Conservation (phyloP, 495 filamentous ascomycete genomes). For the Penicillium coffeae region DNA sequence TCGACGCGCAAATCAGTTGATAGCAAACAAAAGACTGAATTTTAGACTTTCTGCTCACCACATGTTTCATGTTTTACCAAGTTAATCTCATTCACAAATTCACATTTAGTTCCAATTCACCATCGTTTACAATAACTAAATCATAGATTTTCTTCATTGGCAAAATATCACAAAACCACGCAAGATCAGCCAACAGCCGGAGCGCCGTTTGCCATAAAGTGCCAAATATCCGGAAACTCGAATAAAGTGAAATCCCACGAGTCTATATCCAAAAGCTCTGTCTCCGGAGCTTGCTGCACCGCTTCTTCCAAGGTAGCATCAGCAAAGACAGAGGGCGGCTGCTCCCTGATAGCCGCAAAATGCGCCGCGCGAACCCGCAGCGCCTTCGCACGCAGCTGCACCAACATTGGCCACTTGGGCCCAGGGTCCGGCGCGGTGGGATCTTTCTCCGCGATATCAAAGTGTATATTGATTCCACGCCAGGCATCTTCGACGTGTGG, state of each 20-base stretch:
- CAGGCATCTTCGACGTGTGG: constrained; percentile 2
- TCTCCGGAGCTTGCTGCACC: background rate
- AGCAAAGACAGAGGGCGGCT: background rate
- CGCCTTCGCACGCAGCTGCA: constrained; percentile 25
- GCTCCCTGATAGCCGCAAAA: background rate
- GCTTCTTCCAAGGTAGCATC: background rate
- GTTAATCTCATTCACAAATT: too few relatives aligned
- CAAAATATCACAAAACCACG: too few relatives aligned
- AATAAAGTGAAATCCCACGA: constrained; percentile 17
- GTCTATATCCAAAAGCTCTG: constrained; percentile 12
- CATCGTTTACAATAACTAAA: too few relatives aligned
- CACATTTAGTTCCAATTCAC: too few relatives aligned
- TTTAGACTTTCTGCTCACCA: too few relatives aligned
- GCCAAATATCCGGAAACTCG: constrained; percentile 13
- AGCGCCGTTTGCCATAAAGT: too few relatives aligned
- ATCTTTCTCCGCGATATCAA: constrained; percentile 1
- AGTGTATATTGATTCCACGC: background rate
- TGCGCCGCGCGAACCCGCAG: constrained; percentile 14
- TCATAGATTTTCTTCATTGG: too few relatives aligned
- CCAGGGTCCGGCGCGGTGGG: constrained; percentile 13
- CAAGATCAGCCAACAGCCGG: too few relatives aligned
- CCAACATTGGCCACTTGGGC: constrained; percentile 22
- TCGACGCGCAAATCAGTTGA: too few relatives aligned
- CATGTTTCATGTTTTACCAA: too few relatives aligned
- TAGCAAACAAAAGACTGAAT: too few relatives aligned